Evolutionary conservation across 2,329 filamentous ascomycete genomes (phyloP).

Genomic region (Dothideomycetes sp.): DNA sequence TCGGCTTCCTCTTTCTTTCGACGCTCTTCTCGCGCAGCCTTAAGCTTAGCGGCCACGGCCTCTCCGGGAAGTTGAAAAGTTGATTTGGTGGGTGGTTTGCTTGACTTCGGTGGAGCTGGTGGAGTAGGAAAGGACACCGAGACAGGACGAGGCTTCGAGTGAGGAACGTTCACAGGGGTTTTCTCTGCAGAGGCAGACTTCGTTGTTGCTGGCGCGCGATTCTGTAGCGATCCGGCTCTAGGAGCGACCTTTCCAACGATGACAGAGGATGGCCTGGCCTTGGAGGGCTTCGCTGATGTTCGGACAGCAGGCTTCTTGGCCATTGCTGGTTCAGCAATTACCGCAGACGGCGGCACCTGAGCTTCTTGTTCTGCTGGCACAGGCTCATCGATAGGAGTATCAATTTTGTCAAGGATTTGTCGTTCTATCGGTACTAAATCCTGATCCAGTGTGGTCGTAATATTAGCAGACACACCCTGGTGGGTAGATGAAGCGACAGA

Average conservation of each 20-base stretch:
- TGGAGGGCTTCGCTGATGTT: too few relatives aligned
- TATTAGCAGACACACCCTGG: too few relatives aligned
- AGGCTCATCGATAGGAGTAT: too few relatives aligned
- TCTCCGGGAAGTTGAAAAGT: conserved; percentile 44
- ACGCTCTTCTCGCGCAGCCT: conserved; percentile 29
- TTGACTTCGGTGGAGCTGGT: conserved; percentile 36
- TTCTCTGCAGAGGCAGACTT: conserved; percentile 19
- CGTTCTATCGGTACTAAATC: too few relatives aligned
- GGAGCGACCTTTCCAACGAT: conserved; percentile 19
- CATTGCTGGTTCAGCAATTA: neutral
- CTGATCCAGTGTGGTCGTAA: too few relatives aligned
- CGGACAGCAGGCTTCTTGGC: too few relatives aligned
- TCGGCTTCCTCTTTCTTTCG: conserved; percentile 19
- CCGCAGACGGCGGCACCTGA: too few relatives aligned
- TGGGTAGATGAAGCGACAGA: too few relatives aligned
- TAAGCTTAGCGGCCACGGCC: conserved; percentile 40
- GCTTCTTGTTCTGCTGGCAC: too few relatives aligned
- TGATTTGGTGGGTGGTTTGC: conserved; percentile 37
- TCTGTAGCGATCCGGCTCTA: conserved; percentile 21
- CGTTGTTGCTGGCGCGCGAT: conserved; percentile 29
- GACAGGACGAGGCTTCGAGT: conserved; percentile 35
- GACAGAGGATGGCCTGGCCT: too few relatives aligned
- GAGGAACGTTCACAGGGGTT: conserved; percentile 17
- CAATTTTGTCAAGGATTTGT: too few relatives aligned
- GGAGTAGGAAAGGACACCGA: conserved; percentile 37